A percentile compares a stretch with the other conserved stretches of the same genome.
Evolutionary conservation across 352 stramenopile genomes (phyloP).

Genomic region (Phytophthora tentaculata): DNA sequence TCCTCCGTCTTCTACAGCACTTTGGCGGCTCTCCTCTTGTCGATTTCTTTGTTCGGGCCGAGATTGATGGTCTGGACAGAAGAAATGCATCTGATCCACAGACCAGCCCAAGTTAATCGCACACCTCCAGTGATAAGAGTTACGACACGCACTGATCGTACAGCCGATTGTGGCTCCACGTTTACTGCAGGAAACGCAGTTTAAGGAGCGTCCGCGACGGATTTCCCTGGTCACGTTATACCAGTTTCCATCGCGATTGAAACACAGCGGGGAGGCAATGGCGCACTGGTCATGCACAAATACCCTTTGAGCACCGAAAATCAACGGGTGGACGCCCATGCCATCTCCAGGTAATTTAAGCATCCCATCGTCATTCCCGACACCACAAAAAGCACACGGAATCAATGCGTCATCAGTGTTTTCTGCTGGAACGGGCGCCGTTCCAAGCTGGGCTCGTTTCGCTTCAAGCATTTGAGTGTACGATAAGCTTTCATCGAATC

Average conservation of each 20-base stretch:
- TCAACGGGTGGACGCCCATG: conserved; percentile 76
- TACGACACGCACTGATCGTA: conserved; percentile 61
- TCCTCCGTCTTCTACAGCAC: conserved; percentile 35
- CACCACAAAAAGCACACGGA: conserved; percentile 79
- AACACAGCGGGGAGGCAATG: conserved; percentile 84
- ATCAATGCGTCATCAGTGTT: conserved; percentile 58
- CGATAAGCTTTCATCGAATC: conserved; percentile 71
- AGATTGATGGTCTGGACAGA: conserved; percentile 68
- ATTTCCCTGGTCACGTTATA: conserved; percentile 89
- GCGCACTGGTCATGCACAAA: conserved; percentile 90
- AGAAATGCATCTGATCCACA: conserved; percentile 84
- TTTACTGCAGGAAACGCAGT: conserved; percentile 71
- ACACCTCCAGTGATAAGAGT: conserved; percentile 88
- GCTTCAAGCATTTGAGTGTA: conserved; percentile 71
- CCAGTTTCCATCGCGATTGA: conserved; percentile 78
- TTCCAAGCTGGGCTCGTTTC: conserved; percentile 51
- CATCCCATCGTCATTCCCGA: conserved; percentile 71
- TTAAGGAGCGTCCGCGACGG: conserved; percentile 70
- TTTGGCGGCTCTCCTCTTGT: conserved; percentile 14
- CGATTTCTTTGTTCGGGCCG: conserved; percentile 38
- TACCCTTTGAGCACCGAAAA: conserved; percentile 68
- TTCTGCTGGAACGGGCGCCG: conserved; percentile 29
- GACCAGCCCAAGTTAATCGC: conserved; percentile 73
- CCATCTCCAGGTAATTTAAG: conserved; percentile 80
- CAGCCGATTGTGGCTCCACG: conserved; percentile 84